Percentiles rank a stretch among this genome's conserved stretches.
phyloP scores from a whole-genome alignment of 495 filamentous ascomycete species.

The Neurospora cerealis region DNA sequence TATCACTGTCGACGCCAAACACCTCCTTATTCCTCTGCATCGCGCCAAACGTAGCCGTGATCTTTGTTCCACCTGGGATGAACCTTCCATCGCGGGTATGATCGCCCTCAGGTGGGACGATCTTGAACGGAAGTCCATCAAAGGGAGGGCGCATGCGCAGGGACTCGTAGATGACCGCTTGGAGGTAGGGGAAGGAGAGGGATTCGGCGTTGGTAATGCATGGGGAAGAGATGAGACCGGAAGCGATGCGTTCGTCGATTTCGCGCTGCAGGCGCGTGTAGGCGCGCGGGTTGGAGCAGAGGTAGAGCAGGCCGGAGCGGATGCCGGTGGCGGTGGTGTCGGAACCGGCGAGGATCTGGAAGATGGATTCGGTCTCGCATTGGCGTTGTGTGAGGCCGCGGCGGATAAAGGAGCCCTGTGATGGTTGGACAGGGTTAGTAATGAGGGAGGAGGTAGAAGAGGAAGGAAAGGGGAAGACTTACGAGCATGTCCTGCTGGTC shows the following conservation, averaged over 20 bases:
- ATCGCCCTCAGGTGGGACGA: slow-evolving; percentile 43
- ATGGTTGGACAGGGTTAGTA: slow-evolving; percentile 6
- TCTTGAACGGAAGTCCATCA: slow-evolving; percentile 26
- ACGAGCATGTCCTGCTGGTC: slow-evolving; percentile 29
- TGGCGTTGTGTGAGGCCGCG: slow-evolving; percentile 20
- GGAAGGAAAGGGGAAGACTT: slow-evolving; percentile 15
- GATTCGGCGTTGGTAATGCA: slow-evolving; percentile 30
- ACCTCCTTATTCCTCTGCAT: slow-evolving; percentile 25
- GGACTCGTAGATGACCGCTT: slow-evolving; percentile 42
- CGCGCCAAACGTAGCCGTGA: slow-evolving; percentile 37
- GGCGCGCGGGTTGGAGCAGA: slow-evolving; percentile 33
- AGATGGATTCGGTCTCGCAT: slow-evolving; percentile 26
- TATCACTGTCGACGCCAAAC: slow-evolving; percentile 38
- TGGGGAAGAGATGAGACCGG: slow-evolving; percentile 19
- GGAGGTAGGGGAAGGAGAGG: slow-evolving; percentile 30
- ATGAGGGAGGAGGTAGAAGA: slow-evolving; percentile 5
- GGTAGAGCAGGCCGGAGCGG: slow-evolving; percentile 41
- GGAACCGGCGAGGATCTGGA: slow-evolving; percentile 49
- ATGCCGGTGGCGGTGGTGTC: slow-evolving; percentile 58
- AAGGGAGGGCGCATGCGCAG: slow-evolving; percentile 35
- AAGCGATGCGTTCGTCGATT: slow-evolving; percentile 35
- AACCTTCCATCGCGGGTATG: slow-evolving; percentile 31
- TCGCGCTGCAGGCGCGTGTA: slow-evolving; percentile 48
- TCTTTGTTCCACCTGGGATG: slow-evolving; percentile 41
- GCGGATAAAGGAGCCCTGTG: slow-evolving; percentile 23